These are phyloP conservation scores for Irpex lacteus DNA, from an alignment of 1,284 basidiomycete species.

Conservation along the genomic window DNA sequence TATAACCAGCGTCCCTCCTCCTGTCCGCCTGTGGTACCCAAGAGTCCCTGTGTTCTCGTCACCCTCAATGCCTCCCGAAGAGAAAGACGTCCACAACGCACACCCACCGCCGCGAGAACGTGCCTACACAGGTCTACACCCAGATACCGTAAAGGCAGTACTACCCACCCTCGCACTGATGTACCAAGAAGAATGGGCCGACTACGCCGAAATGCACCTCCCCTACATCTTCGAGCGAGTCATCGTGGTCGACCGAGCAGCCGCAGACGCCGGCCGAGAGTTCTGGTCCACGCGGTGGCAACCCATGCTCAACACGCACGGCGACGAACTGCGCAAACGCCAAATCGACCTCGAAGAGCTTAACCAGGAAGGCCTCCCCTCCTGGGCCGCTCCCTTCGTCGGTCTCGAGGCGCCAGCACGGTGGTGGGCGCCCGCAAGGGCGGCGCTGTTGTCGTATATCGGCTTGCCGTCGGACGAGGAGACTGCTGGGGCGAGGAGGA, in stretches of 20 bases:
- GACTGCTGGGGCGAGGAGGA: slow-evolving; percentile 14
- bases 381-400: slow-evolving; percentile 60
- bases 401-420: slow-evolving; percentile 48
- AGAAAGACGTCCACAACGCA: slow-evolving; percentile 20
- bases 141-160: slow-evolving; percentile 60
- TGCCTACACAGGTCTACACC: slow-evolving; percentile 51
- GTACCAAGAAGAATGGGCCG: slow-evolving; percentile 74
- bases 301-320: slow-evolving; percentile 3
- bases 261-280: slow-evolving; percentile 49
- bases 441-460: slow-evolving; percentile 26
- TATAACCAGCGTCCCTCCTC: slow-evolving; percentile 50
- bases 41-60: slow-evolving; percentile 57
- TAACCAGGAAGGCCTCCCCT: slow-evolving; percentile 24
- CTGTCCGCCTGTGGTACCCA: slow-evolving; percentile 72
- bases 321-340: slow-evolving; percentile 23
- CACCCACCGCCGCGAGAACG: slow-evolving; percentile 27
- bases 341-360: slow-evolving; percentile 17
- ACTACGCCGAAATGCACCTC: slow-evolving; percentile 62
- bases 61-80: slow-evolving; percentile 28
- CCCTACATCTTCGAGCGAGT: slow-evolving; percentile 76
- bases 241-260: slow-evolving; percentile 72
- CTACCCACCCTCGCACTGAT: slow-evolving; percentile 70
- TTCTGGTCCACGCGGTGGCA: slow-evolving; percentile 26
- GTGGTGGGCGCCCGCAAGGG: slow-evolving; percentile 72
- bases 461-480: slow-evolving; percentile 16